phyloP scores from a whole-genome alignment of 768 basidiomycete genomes.

The Kondoa subrosea region DNA sequence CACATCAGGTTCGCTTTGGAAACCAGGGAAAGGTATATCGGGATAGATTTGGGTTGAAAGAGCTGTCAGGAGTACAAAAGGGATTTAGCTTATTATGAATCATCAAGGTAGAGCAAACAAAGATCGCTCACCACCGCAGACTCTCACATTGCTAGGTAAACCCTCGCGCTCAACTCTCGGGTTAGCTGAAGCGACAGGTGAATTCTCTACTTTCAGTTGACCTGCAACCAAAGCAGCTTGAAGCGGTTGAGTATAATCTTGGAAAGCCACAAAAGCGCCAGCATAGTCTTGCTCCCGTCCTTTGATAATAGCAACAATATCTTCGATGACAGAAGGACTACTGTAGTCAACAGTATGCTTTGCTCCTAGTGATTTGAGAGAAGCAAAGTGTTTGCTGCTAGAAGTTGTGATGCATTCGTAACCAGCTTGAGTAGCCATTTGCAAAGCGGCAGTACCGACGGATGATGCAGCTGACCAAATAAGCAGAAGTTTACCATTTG shows the following conservation, averaged over 20 bases:
- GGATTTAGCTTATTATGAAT: too few relatives aligned
- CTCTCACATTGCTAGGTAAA: not conserved
- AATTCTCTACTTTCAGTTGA: not conserved
- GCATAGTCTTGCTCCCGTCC: conserved; percentile 7
- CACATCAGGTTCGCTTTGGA: not conserved
- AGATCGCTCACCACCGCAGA: not conserved
- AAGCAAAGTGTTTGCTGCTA: conserved; percentile 26
- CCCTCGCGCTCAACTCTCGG: not conserved
- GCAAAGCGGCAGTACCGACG: conserved; percentile 24
- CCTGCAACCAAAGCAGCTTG: not conserved
- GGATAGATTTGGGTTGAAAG: not conserved
- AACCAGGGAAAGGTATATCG: not conserved
- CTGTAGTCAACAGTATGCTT: conserved; percentile 24
- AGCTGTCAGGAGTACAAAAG: too few relatives aligned
- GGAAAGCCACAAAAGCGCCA: conserved; percentile 10
- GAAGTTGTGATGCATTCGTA: conserved; percentile 24
- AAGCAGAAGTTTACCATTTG: conserved; percentile 17
- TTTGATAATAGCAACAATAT: conserved; percentile 18
- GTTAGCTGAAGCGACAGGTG: not conserved
- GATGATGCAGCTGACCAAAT: conserved; percentile 22
- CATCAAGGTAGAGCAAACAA: too few relatives aligned
- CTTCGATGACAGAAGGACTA: conserved; percentile 14
- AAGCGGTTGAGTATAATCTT: conserved; percentile 6
- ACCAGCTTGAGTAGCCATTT: conserved; percentile 23
- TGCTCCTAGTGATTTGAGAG: conserved; percentile 25